phyloP scores from a whole-genome alignment of 2,329 filamentous ascomycete species.

The Metarhizium sp. region DNA sequence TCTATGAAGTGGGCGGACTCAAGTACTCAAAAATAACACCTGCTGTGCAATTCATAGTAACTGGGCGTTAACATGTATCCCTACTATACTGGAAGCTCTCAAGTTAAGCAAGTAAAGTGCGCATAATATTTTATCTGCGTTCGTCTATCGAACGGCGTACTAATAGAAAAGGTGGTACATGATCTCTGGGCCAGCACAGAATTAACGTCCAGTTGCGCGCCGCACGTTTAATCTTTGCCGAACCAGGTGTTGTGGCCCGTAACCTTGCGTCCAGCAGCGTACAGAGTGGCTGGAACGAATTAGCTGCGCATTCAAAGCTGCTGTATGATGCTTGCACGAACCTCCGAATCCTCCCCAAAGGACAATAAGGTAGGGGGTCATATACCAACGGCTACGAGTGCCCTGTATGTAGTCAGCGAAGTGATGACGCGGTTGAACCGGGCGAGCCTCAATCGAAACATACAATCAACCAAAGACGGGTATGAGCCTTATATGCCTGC shows the following conservation, averaged over 20 bases:
- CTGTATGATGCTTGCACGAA: conserved; percentile 30
- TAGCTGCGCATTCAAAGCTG: background rate
- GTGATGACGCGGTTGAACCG: background rate
- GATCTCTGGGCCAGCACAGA: background rate
- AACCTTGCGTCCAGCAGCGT: conserved; percentile 65
- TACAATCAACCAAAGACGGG: conserved; percentile 73
- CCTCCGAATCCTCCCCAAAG: conserved; percentile 54
- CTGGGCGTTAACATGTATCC: background rate
- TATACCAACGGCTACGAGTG: conserved; percentile 53
- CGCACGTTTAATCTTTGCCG: conserved; percentile 36
- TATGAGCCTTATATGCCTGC: conserved; percentile 57
- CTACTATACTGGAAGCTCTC: background rate
- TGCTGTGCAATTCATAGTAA: background rate
- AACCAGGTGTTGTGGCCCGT: conserved; percentile 75
- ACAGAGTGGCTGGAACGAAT: conserved; percentile 43
- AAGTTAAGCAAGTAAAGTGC: background rate
- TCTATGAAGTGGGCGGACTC: background rate
- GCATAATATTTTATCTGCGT: background rate
- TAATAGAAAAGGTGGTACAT: background rate
- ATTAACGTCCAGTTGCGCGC: background rate
- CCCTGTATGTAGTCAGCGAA: conserved; percentile 33
- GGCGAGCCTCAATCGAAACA: conserved; percentile 21
- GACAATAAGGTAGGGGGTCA: conserved; percentile 59
- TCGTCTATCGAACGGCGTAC: background rate
- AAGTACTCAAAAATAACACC: background rate